Conservation (phyloP, 371 early-diverging fungal genomes). For the Batrachochytrium dendrobatidis region DNA sequence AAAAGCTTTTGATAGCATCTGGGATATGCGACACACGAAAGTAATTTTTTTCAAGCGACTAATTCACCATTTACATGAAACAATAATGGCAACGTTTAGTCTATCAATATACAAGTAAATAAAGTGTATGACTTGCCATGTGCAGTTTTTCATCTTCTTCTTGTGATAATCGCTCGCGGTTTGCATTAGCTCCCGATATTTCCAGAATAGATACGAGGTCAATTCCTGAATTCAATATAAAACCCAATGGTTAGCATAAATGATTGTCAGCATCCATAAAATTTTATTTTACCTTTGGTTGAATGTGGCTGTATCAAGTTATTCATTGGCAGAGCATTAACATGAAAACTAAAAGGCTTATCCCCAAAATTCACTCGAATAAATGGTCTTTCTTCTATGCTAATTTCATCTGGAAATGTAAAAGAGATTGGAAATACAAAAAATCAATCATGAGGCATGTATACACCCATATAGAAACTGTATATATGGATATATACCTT, state of each 20-base stretch:
- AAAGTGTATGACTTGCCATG: conserved; percentile 14
- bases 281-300: conserved; percentile 22
- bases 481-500: conserved; percentile 10
- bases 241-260: no score
- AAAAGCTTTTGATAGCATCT: conserved; percentile 37
- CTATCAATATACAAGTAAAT: not conserved
- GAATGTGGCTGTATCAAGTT: conserved; percentile 5
- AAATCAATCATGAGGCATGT: not conserved
- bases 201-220: conserved; percentile 18
- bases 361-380: conserved; percentile 37
- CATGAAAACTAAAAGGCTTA: conserved; percentile 18
- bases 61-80: not conserved
- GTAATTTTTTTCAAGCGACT: conserved; percentile 40
- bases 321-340: conserved; percentile 25
- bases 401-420: not conserved
- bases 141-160: conserved; percentile 41
- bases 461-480: no score
- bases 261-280: no score
- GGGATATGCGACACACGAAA: conserved; percentile 22
- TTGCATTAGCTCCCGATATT: conserved; percentile 7
- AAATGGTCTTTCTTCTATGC: conserved; percentile 13
- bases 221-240: not conserved
- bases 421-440: not conserved
- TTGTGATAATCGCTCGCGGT: conserved; percentile 13
- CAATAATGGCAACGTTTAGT: not conserved